Base-by-base conservation (phyloP, 768 basidiomycete species). In the Goffeauzyma gilvescens region DNA sequence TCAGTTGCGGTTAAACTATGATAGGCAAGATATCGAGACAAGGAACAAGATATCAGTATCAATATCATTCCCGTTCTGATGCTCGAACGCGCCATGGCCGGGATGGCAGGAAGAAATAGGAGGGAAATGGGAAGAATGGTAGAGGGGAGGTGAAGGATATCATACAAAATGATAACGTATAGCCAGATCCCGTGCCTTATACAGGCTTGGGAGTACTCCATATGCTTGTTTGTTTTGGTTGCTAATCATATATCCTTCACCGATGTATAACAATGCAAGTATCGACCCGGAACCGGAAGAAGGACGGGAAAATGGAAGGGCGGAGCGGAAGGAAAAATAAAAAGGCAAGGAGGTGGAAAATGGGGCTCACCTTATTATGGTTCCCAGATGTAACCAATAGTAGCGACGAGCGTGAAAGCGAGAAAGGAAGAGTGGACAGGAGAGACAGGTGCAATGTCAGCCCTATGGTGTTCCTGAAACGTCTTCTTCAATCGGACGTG, bases 141-240 rank as follows among this genome's bases (percentile, higher is more conserved):
- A 6, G 20, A 23, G 26, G 14, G n/a, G 3, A 22, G 18, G 18
- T 25, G 6, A 10, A 15, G 22, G 32, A 23, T 21, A 31, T 45
- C 44, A 45, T 45, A 45, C 44, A 23, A 25, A 38, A n/a, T 24
- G 44, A 30, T 32, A 45, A 45, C 39, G 40, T 30, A 32, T 45
- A 45, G 44, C 44, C 44, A 45, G 18, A 23, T 37, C 15, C 32
- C 22, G 27, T 28, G 21, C 35, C 33, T 17, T 23, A n/a, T n/a
- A n/a, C 32, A 24, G 31, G 22, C 25, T 22, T 15, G n/a, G n/a
- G 18, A 38, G 44, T 45, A 37, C 44, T 45, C 36, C 44, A 45
- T 45, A 45, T 45, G 44, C 44, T 45, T 45, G 44, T 45, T 45
- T 37, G 40, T 45, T 38, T 39, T 39, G 37, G 37, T 18, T 38